phyloP scores from a whole-genome alignment of 2,329 filamentous ascomycete species.

The Knoxdaviesia capensis region DNA sequence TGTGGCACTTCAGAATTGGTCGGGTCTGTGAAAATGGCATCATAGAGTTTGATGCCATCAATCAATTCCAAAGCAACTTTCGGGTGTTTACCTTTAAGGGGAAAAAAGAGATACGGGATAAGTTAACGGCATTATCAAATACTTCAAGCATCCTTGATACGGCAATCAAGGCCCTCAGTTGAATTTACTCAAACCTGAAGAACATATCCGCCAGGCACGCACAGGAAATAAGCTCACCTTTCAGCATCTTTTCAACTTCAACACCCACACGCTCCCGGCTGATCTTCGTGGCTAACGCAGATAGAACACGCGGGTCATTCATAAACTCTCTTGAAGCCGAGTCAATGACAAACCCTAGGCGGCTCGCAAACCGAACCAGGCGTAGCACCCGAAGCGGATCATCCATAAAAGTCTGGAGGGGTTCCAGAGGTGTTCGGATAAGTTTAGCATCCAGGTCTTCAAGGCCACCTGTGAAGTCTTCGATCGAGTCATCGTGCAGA shows the following conservation, averaged over 20 bases:
- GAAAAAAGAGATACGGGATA: background rate
- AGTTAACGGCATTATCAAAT: background rate
- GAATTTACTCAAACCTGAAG: too few species aligned
- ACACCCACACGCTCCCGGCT: constrained; percentile 75
- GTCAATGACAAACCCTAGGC: constrained; percentile 64
- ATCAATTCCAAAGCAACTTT: constrained; percentile 42
- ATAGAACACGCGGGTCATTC: constrained; percentile 56
- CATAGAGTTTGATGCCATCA: constrained; percentile 45
- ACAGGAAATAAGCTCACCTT: constrained; percentile 23
- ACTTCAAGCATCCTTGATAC: background rate
- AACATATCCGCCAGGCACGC: background rate
- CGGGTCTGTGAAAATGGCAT: constrained; percentile 55
- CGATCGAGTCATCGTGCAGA: constrained; percentile 54
- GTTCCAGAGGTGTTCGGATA: constrained; percentile 72
- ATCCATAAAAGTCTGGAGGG: constrained; percentile 83
- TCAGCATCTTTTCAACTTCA: constrained; percentile 83
- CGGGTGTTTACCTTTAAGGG: constrained; percentile 31
- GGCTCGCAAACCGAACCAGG: constrained; percentile 75
- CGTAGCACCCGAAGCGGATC: constrained; percentile 77
- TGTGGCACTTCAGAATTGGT: constrained; percentile 24
- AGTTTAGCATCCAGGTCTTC: constrained; percentile 51
- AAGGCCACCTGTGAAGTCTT: constrained; percentile 71
- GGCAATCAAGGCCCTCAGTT: background rate
- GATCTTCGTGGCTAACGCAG: constrained; percentile 70
- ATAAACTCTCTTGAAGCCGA: constrained; percentile 48